phyloP scores from a whole-genome alignment of 2,329 filamentous ascomycete genomes.

The Fusarium sp. region DNA sequence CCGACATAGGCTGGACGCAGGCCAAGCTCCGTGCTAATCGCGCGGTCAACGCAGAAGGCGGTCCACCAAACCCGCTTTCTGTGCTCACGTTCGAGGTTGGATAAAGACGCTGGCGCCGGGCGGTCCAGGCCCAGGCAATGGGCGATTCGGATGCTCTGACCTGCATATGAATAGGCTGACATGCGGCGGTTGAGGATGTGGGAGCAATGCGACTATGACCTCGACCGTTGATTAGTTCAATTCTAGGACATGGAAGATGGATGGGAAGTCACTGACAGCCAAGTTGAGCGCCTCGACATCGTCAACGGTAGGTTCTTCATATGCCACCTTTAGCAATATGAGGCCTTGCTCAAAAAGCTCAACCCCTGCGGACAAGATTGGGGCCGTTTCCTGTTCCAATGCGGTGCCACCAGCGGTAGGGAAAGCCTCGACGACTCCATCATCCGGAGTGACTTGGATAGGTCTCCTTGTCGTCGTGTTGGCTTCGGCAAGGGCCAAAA shows the following conservation, averaged over 20 bases:
- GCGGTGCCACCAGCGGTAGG: not conserved
- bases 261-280: not conserved
- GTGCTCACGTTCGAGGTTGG: not conserved
- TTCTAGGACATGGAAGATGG: not conserved
- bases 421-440: not conserved
- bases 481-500: not conserved
- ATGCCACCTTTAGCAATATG: not conserved
- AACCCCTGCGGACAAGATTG: not conserved
- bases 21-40: not conserved
- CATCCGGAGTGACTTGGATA: not conserved
- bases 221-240: not conserved
- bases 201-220: not conserved
- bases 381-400: not conserved
- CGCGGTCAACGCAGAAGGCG: not conserved
- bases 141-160: not conserved
- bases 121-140: not conserved
- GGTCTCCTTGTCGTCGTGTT: not conserved
- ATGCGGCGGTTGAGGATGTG: not conserved
- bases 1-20: not conserved
- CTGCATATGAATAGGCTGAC: not conserved
- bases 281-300: not conserved
- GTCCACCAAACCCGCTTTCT: not conserved
- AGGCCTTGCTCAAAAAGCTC: not conserved
- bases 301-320: not conserved
- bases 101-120: not conserved